Evolutionary conservation across 2,329 filamentous ascomycete genomes (phyloP).

Genomic region (Zymoseptoria passerinii): DNA sequence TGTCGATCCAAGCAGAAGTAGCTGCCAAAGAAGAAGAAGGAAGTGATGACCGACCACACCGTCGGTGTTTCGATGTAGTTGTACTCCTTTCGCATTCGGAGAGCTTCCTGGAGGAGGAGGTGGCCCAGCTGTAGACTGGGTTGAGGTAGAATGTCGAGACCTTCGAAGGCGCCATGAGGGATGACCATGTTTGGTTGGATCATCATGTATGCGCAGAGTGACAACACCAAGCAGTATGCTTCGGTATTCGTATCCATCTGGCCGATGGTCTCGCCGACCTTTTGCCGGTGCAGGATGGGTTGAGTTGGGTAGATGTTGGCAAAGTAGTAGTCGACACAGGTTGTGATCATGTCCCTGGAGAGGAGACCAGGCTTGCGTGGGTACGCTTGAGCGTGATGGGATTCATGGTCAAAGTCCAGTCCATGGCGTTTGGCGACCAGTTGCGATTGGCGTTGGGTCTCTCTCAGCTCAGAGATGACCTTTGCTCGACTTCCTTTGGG

Average conservation of each 20-base stretch:
- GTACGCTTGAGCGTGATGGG: conserved; percentile 34
- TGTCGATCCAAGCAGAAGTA: conserved; percentile 55
- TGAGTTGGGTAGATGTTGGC: conserved; percentile 56
- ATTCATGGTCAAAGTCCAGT: conserved; percentile 35
- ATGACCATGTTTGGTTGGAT: conserved; percentile 42
- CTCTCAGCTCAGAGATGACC: conserved; percentile 54
- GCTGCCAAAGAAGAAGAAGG: conserved; percentile 53
- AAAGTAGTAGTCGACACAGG: conserved; percentile 55
- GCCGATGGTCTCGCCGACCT: conserved; percentile 46
- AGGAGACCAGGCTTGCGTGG: conserved; percentile 43
- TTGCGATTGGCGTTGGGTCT: conserved; percentile 41
- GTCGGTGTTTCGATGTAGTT: conserved; percentile 51
- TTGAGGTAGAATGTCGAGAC: conserved; percentile 42
- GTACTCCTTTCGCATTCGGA: conserved; percentile 47
- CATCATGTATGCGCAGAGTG: conserved; percentile 44
- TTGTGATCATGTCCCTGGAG: conserved; percentile 42
- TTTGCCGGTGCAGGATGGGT: conserved; percentile 48
- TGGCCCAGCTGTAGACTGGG: conserved; percentile 42
- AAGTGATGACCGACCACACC: conserved; percentile 51
- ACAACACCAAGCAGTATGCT: conserved; percentile 50
- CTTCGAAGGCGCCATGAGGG: conserved; percentile 35
- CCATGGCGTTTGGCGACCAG: conserved; percentile 34
- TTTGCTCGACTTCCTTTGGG: conserved; percentile 55
- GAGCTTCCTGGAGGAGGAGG: conserved; percentile 51
- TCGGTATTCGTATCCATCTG: conserved; percentile 46